Conservation (phyloP, 352 stramenopile genomes). For the Pythium monospermum region DNA sequence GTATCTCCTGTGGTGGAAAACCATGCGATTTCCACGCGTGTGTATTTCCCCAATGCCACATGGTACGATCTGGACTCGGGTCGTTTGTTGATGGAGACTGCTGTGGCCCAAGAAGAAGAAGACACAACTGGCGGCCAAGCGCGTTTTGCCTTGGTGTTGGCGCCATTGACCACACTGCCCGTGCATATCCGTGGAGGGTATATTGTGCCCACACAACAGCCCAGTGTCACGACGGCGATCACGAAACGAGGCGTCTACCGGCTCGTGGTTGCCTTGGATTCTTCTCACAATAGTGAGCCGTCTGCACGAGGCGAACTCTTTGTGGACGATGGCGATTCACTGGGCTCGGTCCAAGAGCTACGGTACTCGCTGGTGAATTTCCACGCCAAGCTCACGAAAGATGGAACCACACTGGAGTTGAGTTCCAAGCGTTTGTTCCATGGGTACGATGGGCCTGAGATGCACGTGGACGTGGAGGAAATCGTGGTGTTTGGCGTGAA, state of each 20-base stretch:
- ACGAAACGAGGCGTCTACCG: slow-evolving; percentile 52
- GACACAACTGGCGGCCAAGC: neutral
- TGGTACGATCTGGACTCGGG: slow-evolving; percentile 71
- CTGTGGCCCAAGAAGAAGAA: slow-evolving; percentile 3
- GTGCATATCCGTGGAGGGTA: slow-evolving; percentile 59
- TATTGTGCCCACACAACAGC: slow-evolving; percentile 57
- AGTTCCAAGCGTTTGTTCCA: slow-evolving; percentile 27
- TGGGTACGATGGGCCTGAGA: slow-evolving; percentile 67
- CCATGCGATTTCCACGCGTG: slow-evolving; percentile 42
- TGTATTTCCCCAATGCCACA: slow-evolving; percentile 62
- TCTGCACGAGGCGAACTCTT: slow-evolving; percentile 58
- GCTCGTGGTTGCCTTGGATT: slow-evolving; percentile 47
- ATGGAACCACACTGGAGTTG: slow-evolving; percentile 36
- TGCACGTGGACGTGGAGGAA: slow-evolving; percentile 42
- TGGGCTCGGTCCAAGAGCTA: slow-evolving; percentile 49
- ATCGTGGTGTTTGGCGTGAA: slow-evolving; percentile 57
- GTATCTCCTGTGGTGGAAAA: slow-evolving; percentile 72
- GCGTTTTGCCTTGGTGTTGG: slow-evolving; percentile 37
- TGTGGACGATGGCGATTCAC: slow-evolving; percentile 67
- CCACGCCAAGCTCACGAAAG: slow-evolving; percentile 28
- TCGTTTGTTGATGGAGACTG: slow-evolving; percentile 16
- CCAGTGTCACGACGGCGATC: slow-evolving; percentile 46
- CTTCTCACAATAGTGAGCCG: neutral
- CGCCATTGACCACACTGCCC: slow-evolving; percentile 51
- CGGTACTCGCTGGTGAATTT: slow-evolving; percentile 56